These are phyloP conservation scores for Paramecium biaurelia DNA, from an alignment of 73 alveolate genomes.

Conservation along the genomic window DNA sequence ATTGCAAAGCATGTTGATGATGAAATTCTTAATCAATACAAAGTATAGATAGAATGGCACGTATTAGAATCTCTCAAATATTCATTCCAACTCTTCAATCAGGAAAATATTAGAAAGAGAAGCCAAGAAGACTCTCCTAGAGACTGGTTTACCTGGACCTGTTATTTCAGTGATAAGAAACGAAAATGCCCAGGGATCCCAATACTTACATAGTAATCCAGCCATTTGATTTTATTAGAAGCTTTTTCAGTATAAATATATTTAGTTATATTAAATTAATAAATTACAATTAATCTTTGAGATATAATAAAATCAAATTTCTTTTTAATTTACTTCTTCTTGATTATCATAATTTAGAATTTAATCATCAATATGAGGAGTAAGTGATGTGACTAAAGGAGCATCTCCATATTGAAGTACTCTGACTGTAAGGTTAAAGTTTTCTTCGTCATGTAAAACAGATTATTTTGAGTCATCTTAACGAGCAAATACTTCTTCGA, in stretches of 20 bases:
- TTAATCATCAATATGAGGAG: background rate
- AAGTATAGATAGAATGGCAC: constrained; percentile 43
- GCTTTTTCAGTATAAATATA: background rate
- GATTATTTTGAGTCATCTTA: background rate
- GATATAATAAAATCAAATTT: background rate
- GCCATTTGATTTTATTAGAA: constrained; percentile 71
- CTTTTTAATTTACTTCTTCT: background rate
- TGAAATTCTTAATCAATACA: constrained; percentile 73
- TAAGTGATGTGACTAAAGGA: background rate
- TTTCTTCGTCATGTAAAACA: background rate
- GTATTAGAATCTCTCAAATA: constrained; percentile 43
- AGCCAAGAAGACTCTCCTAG: constrained; percentile 68
- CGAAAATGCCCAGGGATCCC: constrained; percentile 72
- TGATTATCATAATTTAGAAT: background rate
- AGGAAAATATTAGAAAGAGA: constrained; percentile 83
- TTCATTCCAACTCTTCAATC: constrained; percentile 80
- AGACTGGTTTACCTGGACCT: constrained; percentile 74
- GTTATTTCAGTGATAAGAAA: constrained; percentile 78
- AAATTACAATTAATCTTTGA: background rate
- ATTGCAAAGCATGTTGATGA: constrained; percentile 86
- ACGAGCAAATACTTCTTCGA: background rate
- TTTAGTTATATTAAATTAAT: no score
- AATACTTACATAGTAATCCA: constrained; percentile 88
- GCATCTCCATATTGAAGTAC: constrained; percentile 1
- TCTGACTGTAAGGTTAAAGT: background rate